Evolutionary conservation across 176 grass and related monocot species (phyloP).

Genomic region (Oryza longistaminata): DNA sequence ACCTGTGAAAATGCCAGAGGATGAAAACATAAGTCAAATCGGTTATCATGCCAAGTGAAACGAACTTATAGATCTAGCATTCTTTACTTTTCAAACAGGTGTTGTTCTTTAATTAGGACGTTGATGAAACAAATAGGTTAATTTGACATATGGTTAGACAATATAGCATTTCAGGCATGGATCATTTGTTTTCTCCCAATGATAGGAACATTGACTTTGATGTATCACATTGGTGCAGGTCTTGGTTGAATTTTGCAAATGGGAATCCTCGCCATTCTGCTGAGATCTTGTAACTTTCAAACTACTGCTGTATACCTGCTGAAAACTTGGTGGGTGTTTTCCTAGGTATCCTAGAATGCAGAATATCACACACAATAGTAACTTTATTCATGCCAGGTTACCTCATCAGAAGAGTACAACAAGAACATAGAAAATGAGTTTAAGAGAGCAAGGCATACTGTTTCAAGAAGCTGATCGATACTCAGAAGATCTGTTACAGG

Average conservation of each 20-base stretch:
- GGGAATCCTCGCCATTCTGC: background rate
- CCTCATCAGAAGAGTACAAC: constrained; percentile 25
- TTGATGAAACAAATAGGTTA: background rate
- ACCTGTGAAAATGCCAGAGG: constrained; percentile 44
- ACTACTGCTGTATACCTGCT: background rate
- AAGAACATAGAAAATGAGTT: constrained; percentile 1
- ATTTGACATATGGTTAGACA: background rate
- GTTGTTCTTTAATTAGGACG: background rate
- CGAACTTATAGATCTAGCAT: background rate
- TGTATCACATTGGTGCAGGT: background rate
- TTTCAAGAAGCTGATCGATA: constrained; percentile 87
- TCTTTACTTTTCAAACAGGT: background rate
- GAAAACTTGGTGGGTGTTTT: constrained; percentile 6
- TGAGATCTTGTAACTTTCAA: background rate
- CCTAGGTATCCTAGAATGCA: constrained; percentile 22
- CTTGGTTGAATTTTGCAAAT: background rate
- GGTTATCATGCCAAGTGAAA: constrained; percentile 3
- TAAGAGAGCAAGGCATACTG: constrained; percentile 49
- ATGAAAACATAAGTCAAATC: background rate
- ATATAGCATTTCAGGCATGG: background rate
- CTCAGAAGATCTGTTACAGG: constrained; percentile 70
- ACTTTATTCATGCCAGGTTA: background rate
- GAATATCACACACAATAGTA: background rate
- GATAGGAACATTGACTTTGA: background rate
- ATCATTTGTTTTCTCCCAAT: background rate